These are phyloP conservation scores for Cytospora schulzeri DNA, from an alignment of 2,329 filamentous ascomycete species.

Conservation along the genomic window DNA sequence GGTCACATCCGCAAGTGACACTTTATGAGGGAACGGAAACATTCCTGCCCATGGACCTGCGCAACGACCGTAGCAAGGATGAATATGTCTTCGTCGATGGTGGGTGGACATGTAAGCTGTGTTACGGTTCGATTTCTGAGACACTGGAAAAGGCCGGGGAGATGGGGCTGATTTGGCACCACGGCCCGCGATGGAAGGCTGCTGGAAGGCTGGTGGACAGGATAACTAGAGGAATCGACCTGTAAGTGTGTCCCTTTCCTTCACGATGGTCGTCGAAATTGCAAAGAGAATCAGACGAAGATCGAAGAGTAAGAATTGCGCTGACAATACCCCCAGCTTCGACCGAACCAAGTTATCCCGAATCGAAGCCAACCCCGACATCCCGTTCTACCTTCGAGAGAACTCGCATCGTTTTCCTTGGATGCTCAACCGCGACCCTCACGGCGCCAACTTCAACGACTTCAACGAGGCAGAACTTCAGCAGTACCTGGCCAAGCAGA, in stretches of 20 bases:
- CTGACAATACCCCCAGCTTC: slow-evolving; percentile 28
- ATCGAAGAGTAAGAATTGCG: background rate
- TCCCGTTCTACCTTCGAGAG: slow-evolving; percentile 44
- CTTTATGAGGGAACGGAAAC: slow-evolving; percentile 42
- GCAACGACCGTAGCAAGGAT: slow-evolving; percentile 33
- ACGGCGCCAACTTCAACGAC: slow-evolving; percentile 43
- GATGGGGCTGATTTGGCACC: slow-evolving; percentile 47
- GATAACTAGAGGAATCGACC: slow-evolving; percentile 45
- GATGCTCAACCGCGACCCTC: slow-evolving; percentile 43
- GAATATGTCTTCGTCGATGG: slow-evolving; percentile 42
- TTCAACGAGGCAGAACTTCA: slow-evolving; percentile 22
- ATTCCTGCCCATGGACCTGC: slow-evolving; percentile 43
- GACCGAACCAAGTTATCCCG: slow-evolving; percentile 30
- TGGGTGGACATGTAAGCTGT: slow-evolving; percentile 50
- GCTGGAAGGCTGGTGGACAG: slow-evolving; percentile 43
- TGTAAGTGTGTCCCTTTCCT: slow-evolving; percentile 39
- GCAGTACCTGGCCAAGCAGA: slow-evolving; percentile 21
- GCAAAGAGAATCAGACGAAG: slow-evolving; percentile 22
- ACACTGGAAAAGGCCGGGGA: slow-evolving; percentile 39
- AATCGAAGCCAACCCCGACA: slow-evolving; percentile 43
- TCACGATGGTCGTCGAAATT: slow-evolving; percentile 33
- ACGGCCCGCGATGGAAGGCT: slow-evolving; percentile 44
- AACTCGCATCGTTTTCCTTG: slow-evolving; percentile 39
- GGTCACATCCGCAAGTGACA: slow-evolving; percentile 50
- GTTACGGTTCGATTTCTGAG: slow-evolving; percentile 45